These are phyloP conservation scores for Citrus glauca DNA, from an alignment of 345 rosid genomes.

Conservation along the genomic window DNA sequence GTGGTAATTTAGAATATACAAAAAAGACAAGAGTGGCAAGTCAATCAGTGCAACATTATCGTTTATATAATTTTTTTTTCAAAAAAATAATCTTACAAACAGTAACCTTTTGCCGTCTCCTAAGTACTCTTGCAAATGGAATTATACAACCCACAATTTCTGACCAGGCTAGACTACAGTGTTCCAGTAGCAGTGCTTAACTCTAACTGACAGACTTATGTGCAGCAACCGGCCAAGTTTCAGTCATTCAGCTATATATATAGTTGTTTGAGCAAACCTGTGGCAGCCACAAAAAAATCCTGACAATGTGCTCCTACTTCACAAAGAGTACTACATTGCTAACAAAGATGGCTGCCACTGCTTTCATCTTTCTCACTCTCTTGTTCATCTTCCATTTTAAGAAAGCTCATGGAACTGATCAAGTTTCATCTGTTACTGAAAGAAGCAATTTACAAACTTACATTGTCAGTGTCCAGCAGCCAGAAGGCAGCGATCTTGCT, in stretches of 20 bases:
- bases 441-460: constrained; percentile 27
- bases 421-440: background rate
- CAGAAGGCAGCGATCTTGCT: constrained; percentile 11
- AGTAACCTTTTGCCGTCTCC: background rate
- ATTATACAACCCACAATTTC: background rate
- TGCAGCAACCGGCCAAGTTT: background rate
- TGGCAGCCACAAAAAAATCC: background rate
- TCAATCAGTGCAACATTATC: background rate
- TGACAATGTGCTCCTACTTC: background rate
- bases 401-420: background rate
- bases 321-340: background rate
- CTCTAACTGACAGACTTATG: background rate
- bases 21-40: background rate
- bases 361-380: background rate
- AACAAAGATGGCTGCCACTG: background rate
- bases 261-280: background rate
- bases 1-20: background rate
- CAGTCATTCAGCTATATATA: background rate
- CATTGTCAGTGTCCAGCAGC: constrained; percentile 34
- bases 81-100: background rate
- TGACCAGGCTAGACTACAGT: background rate
- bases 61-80: background rate
- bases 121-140: background rate
- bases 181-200: background rate
- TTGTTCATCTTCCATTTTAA: background rate